Conservation (phyloP, 2,329 filamentous ascomycete genomes). For the Incumbomyces lentus region DNA sequence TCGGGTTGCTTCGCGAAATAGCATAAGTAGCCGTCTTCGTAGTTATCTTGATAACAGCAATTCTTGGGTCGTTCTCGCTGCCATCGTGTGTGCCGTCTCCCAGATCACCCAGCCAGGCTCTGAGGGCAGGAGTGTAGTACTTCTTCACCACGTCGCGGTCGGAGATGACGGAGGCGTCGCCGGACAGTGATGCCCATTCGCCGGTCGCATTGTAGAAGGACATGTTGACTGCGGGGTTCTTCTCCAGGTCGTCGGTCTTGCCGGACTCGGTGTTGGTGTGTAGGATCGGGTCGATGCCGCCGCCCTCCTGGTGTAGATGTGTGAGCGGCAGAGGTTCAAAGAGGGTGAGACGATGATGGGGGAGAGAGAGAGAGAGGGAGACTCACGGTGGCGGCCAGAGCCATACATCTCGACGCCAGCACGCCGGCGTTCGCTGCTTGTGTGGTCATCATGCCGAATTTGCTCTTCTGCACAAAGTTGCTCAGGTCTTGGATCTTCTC, state of each 20-base stretch:
- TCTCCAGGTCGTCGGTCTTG: slow-evolving; percentile 71
- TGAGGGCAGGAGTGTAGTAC: slow-evolving; percentile 63
- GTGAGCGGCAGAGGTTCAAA: too few species aligned
- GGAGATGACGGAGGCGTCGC: slow-evolving; percentile 57
- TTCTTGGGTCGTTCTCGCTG: slow-evolving; percentile 67
- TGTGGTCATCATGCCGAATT: slow-evolving; percentile 87
- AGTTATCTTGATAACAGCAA: slow-evolving; percentile 70
- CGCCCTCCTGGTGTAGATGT: slow-evolving; percentile 50
- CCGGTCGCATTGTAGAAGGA: slow-evolving; percentile 66
- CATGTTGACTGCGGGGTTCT: slow-evolving; percentile 67
- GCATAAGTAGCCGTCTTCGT: slow-evolving; percentile 64
- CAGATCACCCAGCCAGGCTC: slow-evolving; percentile 79
- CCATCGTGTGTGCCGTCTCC: slow-evolving; percentile 77
- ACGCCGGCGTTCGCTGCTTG: slow-evolving; percentile 53
- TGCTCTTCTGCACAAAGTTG: slow-evolving; percentile 59
- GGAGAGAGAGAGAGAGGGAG: too few species aligned
- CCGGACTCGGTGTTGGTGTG: slow-evolving; percentile 84
- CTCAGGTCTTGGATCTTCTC: slow-evolving; percentile 67
- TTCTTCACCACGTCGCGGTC: slow-evolving; percentile 60
- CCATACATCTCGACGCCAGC: slow-evolving; percentile 77
- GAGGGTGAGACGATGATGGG: too few species aligned
- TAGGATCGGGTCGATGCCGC: slow-evolving; percentile 74
- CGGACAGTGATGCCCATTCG: slow-evolving; percentile 82
- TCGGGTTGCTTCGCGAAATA: slow-evolving; percentile 49
- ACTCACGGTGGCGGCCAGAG: slow-evolving; percentile 63